phyloP scores from a whole-genome alignment of 2,329 filamentous ascomycete genomes.

The Aspergillus thermomutatus region DNA sequence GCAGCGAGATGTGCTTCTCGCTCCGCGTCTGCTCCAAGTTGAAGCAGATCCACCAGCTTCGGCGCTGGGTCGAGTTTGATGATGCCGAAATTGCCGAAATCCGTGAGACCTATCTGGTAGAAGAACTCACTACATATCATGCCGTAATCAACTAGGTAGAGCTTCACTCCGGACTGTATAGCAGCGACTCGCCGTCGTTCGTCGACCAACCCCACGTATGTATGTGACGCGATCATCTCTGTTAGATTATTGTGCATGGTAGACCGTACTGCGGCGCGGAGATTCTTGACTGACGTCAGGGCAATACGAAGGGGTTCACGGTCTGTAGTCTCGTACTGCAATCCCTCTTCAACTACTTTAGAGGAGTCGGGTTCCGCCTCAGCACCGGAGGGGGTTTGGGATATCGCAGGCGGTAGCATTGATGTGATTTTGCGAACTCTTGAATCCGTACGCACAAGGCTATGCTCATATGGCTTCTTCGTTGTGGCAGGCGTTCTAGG shows the following conservation, averaged over 20 bases:
- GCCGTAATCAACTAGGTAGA: constrained; percentile 92
- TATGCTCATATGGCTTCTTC: constrained; percentile 73
- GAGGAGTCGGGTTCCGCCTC: constrained; percentile 31
- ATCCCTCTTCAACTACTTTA: constrained; percentile 43
- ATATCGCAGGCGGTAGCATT: constrained; percentile 70
- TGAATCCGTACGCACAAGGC: constrained; percentile 84
- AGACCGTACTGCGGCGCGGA: constrained; percentile 76
- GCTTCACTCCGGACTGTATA: constrained; percentile 86
- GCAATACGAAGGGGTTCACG: constrained; percentile 68
- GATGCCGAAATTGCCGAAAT: constrained; percentile 90
- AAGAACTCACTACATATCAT: constrained; percentile 84
- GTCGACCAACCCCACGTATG: constrained; percentile 91
- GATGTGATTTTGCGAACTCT: constrained; percentile 91
- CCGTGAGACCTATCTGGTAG: constrained; percentile 89
- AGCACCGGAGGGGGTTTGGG: constrained; percentile 22
- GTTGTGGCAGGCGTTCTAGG: constrained; percentile 34
- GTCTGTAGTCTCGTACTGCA: constrained; percentile 69
- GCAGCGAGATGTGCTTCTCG: constrained; percentile 41
- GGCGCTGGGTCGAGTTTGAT: constrained; percentile 78
- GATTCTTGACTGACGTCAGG: constrained; percentile 78
- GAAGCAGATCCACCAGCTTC: constrained; percentile 65
- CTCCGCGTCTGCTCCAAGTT: constrained; percentile 70
- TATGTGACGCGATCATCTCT: constrained; percentile 81
- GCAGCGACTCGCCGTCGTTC: constrained; percentile 82
- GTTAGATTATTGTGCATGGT: constrained; percentile 81